Conservation (phyloP, 2,329 filamentous ascomycete species). For the Clarireedia sp. region DNA sequence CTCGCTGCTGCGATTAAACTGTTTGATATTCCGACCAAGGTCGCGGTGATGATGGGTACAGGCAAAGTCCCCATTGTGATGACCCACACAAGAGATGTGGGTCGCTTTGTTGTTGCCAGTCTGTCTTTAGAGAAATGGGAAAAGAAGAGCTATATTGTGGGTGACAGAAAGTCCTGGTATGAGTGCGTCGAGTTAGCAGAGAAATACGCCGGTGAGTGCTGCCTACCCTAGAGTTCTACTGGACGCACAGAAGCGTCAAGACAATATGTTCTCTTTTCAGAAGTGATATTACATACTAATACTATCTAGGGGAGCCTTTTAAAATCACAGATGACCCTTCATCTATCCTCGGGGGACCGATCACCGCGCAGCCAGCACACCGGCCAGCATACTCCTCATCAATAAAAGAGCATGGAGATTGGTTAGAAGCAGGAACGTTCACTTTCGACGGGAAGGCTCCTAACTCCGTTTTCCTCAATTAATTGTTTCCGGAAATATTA, state of each 20-base stretch:
- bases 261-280: too few relatives aligned
- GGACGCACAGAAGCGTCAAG: background rate
- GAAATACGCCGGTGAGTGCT: constrained; percentile 13
- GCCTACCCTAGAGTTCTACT: background rate
- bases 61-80: constrained; percentile 17
- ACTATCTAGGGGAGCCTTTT: background rate
- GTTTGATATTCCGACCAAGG: constrained; percentile 18
- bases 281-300: background rate
- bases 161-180: constrained; percentile 23
- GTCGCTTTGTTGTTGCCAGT: constrained; percentile 18
- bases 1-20: constrained; percentile 14
- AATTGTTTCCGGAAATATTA: background rate
- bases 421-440: constrained; percentile 1
- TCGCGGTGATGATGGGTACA: constrained; percentile 21
- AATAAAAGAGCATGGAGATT: constrained; percentile 1
- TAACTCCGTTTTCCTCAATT: background rate
- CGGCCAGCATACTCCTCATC: background rate
- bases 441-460: background rate
- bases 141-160: constrained; percentile 18
- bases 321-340: background rate
- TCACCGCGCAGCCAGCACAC: background rate
- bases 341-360: background rate
- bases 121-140: constrained; percentile 20
- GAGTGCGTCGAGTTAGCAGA: constrained; percentile 23
- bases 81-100: constrained; percentile 25